Percentiles rank a stretch among this genome's conserved stretches.
Conservation (phyloP, 2,329 filamentous ascomycete genomes). For the Lasiodiplodia theobromae region DNA sequence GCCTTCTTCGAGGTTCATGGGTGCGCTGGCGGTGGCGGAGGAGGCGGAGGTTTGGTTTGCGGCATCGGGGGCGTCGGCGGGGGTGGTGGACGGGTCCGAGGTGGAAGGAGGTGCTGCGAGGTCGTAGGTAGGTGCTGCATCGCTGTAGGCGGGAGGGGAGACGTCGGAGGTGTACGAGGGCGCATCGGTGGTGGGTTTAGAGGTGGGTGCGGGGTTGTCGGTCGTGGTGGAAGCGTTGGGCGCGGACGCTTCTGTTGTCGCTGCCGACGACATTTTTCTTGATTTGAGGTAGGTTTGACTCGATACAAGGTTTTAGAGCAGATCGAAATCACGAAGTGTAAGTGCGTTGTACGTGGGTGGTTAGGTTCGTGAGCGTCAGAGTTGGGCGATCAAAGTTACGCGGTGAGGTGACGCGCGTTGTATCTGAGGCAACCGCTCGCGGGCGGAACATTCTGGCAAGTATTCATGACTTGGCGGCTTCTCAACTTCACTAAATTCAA, state of each 20-base stretch:
- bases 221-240: constrained; percentile 9
- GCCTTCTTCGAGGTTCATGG: not conserved
- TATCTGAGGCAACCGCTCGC: constrained; percentile 7
- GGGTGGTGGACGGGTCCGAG: not conserved
- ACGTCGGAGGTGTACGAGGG: constrained; percentile 15
- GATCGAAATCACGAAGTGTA: not conserved
- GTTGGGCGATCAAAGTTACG: not conserved
- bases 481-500: not conserved
- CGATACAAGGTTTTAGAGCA: not conserved
- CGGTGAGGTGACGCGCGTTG: not conserved
- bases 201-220: constrained; percentile 8
- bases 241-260: not conserved
- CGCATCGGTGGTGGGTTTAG: constrained; percentile 7
- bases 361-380: not conserved
- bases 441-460: constrained; percentile 3
- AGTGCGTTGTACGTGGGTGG: not conserved
- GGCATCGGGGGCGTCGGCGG: not conserved
- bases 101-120: not conserved
- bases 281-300: not conserved
- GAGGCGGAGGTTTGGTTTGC: not conserved
- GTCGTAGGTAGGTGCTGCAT: constrained; percentile 10
- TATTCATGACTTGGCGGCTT: not conserved
- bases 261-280: not conserved
- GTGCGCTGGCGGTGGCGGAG: not conserved
- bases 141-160: constrained; percentile 11